A percentile compares a stretch with the other conserved stretches of the same genome.
These are phyloP conservation scores for Marchantia paleacea DNA, from an alignment of 225 moss, liverwort and hornwort species.

Conservation along the genomic window DNA sequence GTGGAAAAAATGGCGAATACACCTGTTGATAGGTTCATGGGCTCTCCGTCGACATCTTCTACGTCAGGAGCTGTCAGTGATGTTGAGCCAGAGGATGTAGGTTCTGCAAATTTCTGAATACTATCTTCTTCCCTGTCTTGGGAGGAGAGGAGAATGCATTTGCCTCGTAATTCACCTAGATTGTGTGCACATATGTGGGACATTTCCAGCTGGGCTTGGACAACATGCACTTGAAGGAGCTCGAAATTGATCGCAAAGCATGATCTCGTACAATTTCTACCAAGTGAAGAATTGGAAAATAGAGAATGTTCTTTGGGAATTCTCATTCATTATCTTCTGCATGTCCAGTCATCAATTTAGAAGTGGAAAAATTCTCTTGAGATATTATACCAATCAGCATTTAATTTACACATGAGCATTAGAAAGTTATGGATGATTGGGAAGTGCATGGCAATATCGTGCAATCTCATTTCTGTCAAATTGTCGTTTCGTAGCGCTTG, in stretches of 20 bases:
- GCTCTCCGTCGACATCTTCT: constrained; percentile 32
- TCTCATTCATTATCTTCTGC: neutral
- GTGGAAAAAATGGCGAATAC: neutral
- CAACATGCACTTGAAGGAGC: neutral
- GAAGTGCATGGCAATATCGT: neutral
- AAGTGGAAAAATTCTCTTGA: no score
- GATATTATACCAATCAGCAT: no score
- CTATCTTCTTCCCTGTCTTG: neutral
- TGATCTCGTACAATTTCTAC: neutral
- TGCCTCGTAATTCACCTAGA: neutral
- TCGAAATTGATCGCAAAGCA: neutral
- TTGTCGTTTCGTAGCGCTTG: no score
- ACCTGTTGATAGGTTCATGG: constrained; percentile 18
- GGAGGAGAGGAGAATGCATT: neutral
- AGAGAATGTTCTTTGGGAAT: neutral
- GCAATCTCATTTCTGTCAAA: neutral
- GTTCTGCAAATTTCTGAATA: constrained; percentile 2
- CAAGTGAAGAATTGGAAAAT: neutral
- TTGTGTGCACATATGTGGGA: neutral
- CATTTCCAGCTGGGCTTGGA: neutral
- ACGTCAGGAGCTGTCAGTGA: constrained; percentile 28
- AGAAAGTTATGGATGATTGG: neutral
- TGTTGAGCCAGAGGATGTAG: constrained; percentile 32
- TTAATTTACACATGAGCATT: no score
- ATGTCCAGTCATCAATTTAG: neutral